Percentiles rank a stretch among this genome's conserved stretches.
Conservation (phyloP, 148 eudicot genomes). For the Mesembryanthemum crystallinum region DNA sequence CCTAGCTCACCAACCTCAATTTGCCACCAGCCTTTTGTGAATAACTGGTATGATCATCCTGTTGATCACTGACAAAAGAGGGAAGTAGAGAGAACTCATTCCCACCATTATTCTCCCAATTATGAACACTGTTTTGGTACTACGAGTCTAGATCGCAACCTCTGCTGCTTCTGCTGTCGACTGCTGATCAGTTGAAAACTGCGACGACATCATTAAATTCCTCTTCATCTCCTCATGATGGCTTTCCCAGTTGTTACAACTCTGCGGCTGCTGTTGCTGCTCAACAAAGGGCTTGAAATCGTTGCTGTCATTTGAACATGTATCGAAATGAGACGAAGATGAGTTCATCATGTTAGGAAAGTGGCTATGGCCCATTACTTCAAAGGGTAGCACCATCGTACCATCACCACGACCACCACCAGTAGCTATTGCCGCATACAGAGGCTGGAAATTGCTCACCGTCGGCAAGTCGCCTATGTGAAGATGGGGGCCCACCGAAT, state of each 20-base stretch:
- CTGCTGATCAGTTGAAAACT: background rate
- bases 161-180: background rate
- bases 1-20: no score
- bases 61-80: conserved; percentile 3
- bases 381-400: conserved; percentile 6
- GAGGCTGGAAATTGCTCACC: no score
- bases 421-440: no score
- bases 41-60: background rate
- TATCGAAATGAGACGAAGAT: no score
- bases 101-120: conserved; percentile 13
- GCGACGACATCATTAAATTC: conserved; percentile 8
- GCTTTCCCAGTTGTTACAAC: conserved; percentile 17
- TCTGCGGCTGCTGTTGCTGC: background rate
- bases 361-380: no score
- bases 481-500: no score
- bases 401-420: background rate
- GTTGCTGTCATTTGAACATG: background rate
- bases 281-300: background rate
- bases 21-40: background rate
- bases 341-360: no score
- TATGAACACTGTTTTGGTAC: conserved; percentile 4
- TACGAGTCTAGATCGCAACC: no score
- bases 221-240: background rate
- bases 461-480: no score
- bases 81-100: conserved; percentile 23